Base-by-base conservation (phyloP, 805 yeast species). In the Pichia gijzeniarum region DNA sequence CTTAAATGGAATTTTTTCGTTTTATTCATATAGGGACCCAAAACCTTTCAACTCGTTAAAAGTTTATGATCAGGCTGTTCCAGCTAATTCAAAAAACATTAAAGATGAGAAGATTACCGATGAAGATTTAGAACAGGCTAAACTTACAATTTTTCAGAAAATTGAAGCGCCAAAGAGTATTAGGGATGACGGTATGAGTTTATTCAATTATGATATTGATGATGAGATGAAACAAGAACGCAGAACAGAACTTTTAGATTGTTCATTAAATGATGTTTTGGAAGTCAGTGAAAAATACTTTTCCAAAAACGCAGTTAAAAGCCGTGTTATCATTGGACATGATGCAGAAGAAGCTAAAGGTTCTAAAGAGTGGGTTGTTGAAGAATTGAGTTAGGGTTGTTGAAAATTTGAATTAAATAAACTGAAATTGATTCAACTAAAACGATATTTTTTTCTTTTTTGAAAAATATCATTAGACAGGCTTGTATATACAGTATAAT, bases 1-100 rank as follows among this genome's bases (percentile, higher is more conserved):
- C 0, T 60, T 86, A 19, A 87, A 85, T 41, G 98, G 97, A 0
- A 56, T 81, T 2, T 78, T 91, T 57, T 76, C 85, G 30, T 88
- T 74, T 66, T 93, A 84, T 65, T 89, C 98, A 0, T 93, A 91
- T 68, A 76, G 99, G 54, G 99, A 93, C 62, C 99, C 99, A 16
- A 82, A 86, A 52, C 87, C 96, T 1, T 59, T 73, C 33, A 76
- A 79, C 51, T 83, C 96, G 2, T 61, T 86, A 10, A 64, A 69
- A 3, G 75, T 84, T 1, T 85, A 86, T 59, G 60, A 65, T 21
- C 64, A 70, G 4, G 70, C 80, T 2, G 80, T 80, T 2, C 59
- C 65, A 9, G 73, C 74, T 62, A 76, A 79, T 1, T 20, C 49
- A 14, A 54, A 58, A 6, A 53, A 49, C 37, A 62, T 64, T n/a